Evolutionary conservation across 106 monocot genomes (phyloP), one percentile per base, ranked within the genome.

Genomic region (Dendrobium nobile): DNA sequence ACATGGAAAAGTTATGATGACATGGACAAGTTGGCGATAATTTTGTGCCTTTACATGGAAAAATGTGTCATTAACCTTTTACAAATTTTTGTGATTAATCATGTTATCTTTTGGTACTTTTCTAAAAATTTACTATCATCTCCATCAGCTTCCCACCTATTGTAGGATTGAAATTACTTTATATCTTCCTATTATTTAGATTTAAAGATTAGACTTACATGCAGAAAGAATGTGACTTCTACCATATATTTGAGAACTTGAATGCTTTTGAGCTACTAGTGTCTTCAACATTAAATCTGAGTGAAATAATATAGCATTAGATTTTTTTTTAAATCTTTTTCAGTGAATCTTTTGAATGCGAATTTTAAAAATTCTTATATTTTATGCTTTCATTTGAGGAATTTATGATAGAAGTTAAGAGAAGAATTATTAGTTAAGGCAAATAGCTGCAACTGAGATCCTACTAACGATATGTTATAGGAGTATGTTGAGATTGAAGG

Each of bases 401-500:
- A 61, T n/a, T 61, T n/a, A 22, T 61, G 5, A 2, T n/a, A 51
- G 51, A 51, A 51, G 0, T 51, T 9, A 11, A 13, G 51, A 51
- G 51, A 51, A 51, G 9, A 10, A 51, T 51, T 13, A 9, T 0
- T 11, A 51, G 44, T 44, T 44, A 44, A 6, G 51, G 51, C 0
- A 51, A 51, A 51, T 51, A 11, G 51, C 10, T 51, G 11, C 15
- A 51, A 51, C 13, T 51, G 2, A 51, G 51, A 24, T 22, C 64
- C 64, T 64, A 37, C 16, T 72, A 7, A 1, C 41, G 40, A 48
- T 78, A 5, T 75, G 1, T 67, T 89, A 61, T 78, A 94, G 96
- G 91, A 92, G 67, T 85, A 94, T 73, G 93, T 92, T 58, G 96
- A 96, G 78, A 93, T 91, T 88, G 91, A 91, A 86, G 93, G 93